Percentiles rank a stretch among this genome's conserved stretches.
Evolutionary conservation across 192 early-diverging fungal genomes (phyloP).

Genomic region (Oehlia diaphana): DNA sequence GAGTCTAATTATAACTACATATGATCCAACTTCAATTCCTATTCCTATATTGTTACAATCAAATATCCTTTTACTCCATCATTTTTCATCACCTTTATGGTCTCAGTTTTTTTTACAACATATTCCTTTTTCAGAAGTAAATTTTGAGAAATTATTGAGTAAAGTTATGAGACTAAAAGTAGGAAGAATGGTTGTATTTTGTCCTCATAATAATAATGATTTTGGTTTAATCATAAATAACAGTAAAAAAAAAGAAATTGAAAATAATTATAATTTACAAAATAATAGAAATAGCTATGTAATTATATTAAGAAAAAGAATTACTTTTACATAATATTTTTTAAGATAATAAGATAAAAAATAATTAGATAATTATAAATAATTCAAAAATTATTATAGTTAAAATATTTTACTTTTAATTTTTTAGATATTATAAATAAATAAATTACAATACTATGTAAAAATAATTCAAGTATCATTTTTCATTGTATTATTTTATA

Average conservation of each 20-base stretch:
- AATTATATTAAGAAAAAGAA: not conserved
- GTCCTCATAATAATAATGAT: not conserved
- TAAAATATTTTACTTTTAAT: too few species aligned
- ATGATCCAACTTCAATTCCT: not conserved
- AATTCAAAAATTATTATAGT: too few species aligned
- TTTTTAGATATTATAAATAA: too few species aligned
- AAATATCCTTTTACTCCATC: not conserved
- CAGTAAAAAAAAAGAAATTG: not conserved
- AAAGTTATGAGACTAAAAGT: not conserved
- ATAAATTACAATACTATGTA: too few species aligned
- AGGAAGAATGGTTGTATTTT: not conserved
- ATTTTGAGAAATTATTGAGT: not conserved
- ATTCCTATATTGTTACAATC: not conserved
- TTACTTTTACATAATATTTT: not conserved
- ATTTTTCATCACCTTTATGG: conserved; percentile 18
- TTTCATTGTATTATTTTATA: too few species aligned
- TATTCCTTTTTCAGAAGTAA: not conserved
- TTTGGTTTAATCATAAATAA: not conserved
- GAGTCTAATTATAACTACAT: not conserved
- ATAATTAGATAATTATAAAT: too few species aligned
- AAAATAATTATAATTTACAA: not conserved
- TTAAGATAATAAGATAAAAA: not conserved
- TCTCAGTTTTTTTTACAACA: not conserved
- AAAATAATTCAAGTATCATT: too few species aligned
- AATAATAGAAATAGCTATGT: not conserved